Base-by-base conservation (phyloP, 2,329 filamentous ascomycete genomes). In the Orbilia oligospora region DNA sequence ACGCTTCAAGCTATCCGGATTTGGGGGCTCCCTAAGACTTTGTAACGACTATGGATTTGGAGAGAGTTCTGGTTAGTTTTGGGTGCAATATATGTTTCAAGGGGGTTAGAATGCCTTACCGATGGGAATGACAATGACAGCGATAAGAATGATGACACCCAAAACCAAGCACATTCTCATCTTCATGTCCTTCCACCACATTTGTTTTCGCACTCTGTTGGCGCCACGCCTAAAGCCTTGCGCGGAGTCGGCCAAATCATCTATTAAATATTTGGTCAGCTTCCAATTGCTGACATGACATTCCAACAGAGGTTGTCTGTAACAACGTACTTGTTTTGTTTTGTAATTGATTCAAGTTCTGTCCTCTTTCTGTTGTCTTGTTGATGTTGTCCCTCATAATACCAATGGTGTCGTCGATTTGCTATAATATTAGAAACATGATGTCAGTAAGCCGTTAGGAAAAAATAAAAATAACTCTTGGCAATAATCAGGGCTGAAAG, bases 151-250 rank as follows among this genome's bases (percentile, higher is more conserved):
- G 85, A 98, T 92, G 86, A 99, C 92, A 83, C 94, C 96, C 76
- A 91, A 88, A 84, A 97, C 92, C 82, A 99, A 88, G 87, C 95
- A 98, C 88, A 97, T 96, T 85, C 96, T 91, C 96, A 99, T 99
- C 90, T 98, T 98, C 93, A 97, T 97, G 84, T 98, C 95, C 89
- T 98, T 98, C 95, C 94, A 98, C 95, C 95, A 98, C 95, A 98
- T 98, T 86, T 97, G 91, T 88, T 94, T 95, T 85, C 96, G 91
- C 82, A 99, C 95, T 83, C 93, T 89, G 88, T 98, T 99, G 86
- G 97, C 96, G 81, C 96, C 95, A 82, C 94, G 91, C 83, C 94
- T 93, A 90, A 99, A 99, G 80, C 93, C 94, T 85, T 97, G 94
- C 76, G 96, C 95, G 41, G 94, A 97, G 80, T 91, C 90, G 78